phyloP scores from a whole-genome alignment of 306 rosid species.

The Cucumis melo region DNA sequence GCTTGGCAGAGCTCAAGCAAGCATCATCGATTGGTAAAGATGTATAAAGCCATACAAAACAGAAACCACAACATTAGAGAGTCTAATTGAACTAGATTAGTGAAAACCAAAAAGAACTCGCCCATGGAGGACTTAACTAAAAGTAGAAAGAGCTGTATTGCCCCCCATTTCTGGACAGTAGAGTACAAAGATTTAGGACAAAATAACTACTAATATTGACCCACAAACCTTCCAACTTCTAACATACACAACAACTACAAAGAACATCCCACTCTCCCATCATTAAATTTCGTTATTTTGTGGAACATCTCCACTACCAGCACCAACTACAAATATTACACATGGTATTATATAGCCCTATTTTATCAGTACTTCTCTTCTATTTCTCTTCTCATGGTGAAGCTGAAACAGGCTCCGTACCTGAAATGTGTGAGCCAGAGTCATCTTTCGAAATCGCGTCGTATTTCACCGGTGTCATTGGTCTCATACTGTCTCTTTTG shows the following conservation, averaged over 20 bases:
- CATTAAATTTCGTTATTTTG: constrained; percentile 3
- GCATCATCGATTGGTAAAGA: no score
- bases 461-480: constrained; percentile 65
- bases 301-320: background rate
- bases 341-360: background rate
- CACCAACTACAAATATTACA: constrained; percentile 8
- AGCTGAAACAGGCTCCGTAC: constrained; percentile 45
- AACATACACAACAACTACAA: constrained; percentile 10
- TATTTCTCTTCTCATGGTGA: constrained; percentile 37
- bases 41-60: background rate
- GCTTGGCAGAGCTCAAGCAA: no score
- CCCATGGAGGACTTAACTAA: background rate
- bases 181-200: background rate
- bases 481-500: constrained; percentile 63
- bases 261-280: background rate
- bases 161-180: background rate
- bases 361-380: background rate
- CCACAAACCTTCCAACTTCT: constrained; percentile 3
- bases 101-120: background rate
- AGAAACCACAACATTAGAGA: background rate
- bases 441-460: constrained; percentile 86
- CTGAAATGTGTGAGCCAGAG: constrained; percentile 64
- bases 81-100: background rate
- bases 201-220: background rate
- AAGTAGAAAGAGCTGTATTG: background rate